Base-by-base conservation (phyloP, 305 asterid genomes). In the Fraxinus angustifolia region DNA sequence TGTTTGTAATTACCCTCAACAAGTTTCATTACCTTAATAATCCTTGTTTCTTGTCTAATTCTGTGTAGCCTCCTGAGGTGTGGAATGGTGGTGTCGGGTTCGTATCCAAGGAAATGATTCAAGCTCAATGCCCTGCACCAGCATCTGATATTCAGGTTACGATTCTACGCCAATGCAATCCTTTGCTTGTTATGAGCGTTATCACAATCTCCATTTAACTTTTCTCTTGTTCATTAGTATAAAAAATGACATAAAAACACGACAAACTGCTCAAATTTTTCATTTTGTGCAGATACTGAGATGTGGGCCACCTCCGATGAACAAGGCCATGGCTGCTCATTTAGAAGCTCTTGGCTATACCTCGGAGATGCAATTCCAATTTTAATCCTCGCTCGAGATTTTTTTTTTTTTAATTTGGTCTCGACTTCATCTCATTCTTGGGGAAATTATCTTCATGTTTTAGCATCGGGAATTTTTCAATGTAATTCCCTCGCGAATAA, bases 41-140 rank as follows among this genome's bases (percentile, higher is more conserved):
- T 14, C 77, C 14, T 40, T 42, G 4, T 26, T 50, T 50, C 21
- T 50, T 50, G 67, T 58, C 45, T 58, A 12, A 26, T 36, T 19
- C 81, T 78, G n/a, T 86, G 73, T 83, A 95, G 98, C 95, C 98
- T 85, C 98, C 98, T 23, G 98, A 92, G 78, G 87, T 83, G 75
- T 95, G 98, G 98, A 78, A 86, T 17, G 98, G 94, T 60, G 98
- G 98, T 8, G 93, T 95, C 30, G 98, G 98, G 14, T 95, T 92
- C 16, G 99, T 95, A 76, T 88, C 97, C 17, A 89, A 95, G 92
- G 99, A 95, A 89, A 95, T 95, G 95, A 95, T 95, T 84, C 91
- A 91, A 85, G 87, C 86, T 65, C 93, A 93, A 79, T 90, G 91
- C 80, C 98, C 98, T 16, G 88, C 94, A 34, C 98, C 98, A 0